Conservation (phyloP, 306 rosid genomes). For the Hylodesmum podocarpum region DNA sequence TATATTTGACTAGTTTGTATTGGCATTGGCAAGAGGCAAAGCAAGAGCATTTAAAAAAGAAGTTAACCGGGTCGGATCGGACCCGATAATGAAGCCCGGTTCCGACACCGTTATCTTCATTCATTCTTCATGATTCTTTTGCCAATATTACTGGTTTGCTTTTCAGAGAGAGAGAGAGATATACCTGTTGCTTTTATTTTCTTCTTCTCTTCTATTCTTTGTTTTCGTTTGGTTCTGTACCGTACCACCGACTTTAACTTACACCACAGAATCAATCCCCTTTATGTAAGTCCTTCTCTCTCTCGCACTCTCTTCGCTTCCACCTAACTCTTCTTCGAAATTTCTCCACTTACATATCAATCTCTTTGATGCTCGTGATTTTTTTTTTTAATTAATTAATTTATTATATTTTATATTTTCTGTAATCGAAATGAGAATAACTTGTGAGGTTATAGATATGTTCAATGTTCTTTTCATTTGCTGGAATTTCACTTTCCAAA, state of each 20-base stretch:
- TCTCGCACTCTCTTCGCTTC: not conserved
- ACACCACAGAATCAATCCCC: not conserved
- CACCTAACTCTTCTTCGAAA: not conserved
- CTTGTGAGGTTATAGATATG: not conserved
- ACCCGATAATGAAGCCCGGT: slow-evolving; percentile 10
- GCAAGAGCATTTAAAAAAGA: not conserved
- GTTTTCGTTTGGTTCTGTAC: too few species aligned
- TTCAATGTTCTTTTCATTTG: not conserved
- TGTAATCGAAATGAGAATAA: not conserved
- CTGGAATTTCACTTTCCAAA: slow-evolving; percentile 19
- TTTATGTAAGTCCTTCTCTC: not conserved
- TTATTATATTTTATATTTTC: not conserved
- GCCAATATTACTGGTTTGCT: not conserved
- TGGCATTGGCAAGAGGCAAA: too few species aligned
- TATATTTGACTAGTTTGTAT: too few species aligned
- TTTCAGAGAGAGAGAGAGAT: too few species aligned
- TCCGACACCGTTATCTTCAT: slow-evolving; percentile 27
- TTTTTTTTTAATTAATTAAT: not conserved
- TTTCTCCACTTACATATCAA: not conserved
- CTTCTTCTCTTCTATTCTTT: not conserved
- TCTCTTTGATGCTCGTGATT: not conserved
- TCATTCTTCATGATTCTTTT: not conserved
- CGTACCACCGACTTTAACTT: slow-evolving; percentile 10
- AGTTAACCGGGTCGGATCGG: slow-evolving; percentile 6
- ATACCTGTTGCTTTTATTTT: not conserved